Base-by-base conservation (phyloP, 2,329 filamentous ascomycete species). In the Arachnopeziza araneosa region DNA sequence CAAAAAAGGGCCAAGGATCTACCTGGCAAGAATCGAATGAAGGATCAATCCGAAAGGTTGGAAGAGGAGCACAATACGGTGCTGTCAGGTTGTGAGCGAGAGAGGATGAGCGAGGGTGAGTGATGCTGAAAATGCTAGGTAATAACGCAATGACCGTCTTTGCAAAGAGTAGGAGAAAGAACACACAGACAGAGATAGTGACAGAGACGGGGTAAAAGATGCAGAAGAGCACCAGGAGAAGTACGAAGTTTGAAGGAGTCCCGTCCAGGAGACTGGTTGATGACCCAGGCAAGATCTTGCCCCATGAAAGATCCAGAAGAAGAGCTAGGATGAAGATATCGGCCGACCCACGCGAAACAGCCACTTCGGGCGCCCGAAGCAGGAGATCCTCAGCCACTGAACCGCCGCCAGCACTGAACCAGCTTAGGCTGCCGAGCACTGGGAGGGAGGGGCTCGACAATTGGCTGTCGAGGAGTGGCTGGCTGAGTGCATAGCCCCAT, bases 1-100 rank as follows among this genome's bases (percentile, higher is more conserved):
- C 12, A 8, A 63, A 79, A 77, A 68, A 71, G 63, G 74, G 77
- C 80, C 80, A 74, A 83, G 81, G 80, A 76, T 83, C 81, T 83
- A 83, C 81, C 81, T 79, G 79, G 78, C 77, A 77, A 73, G 78
- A 80, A 80, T 54, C 14, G 63, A 67, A 66, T 44, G 57, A 61
- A 52, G 53, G 36, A 17, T 14, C 5, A 44, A 44, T 44, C 36
- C 6, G 17, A 19, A 44, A 19, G 50, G 50, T 22, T 23, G 3
- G 24, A 22, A n/a, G 10, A 52, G 50, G 22, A 54, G 19, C 23
- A 54, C 22, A 26, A 9, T 24, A 26, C 24, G 8, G 50, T 52
- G 26, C 23, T 54, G 24, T 32, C 24, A 44, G 44, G 51, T 51
- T 44, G 56, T n/a, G n/a, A 23, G 58, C 22, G 56, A 60, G 26